Percentiles rank a stretch among this genome's conserved stretches.
phyloP scores from a whole-genome alignment of 2,329 filamentous ascomycete species.

The Ambrosiella cleistominuta region DNA sequence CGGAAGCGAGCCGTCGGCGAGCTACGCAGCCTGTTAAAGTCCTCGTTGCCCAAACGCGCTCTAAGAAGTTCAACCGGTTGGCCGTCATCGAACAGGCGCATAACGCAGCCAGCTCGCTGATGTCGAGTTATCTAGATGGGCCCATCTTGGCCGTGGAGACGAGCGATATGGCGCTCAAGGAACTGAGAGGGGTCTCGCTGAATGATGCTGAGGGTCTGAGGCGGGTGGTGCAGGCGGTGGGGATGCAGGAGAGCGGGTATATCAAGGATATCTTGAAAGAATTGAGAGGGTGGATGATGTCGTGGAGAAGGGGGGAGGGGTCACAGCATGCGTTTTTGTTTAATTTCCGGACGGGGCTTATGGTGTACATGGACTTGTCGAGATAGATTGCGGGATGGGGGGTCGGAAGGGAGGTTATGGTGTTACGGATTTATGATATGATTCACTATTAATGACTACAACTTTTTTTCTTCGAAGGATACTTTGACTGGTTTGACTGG shows the following conservation, averaged over 20 bases:
- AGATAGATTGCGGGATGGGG: not conserved
- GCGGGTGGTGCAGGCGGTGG: conserved; percentile 57
- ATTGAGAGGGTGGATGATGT: conserved; percentile 44
- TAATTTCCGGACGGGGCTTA: conserved; percentile 72
- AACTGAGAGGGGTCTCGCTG: conserved; percentile 55
- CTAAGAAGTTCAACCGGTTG: conserved; percentile 80
- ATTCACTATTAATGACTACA: too few relatives aligned
- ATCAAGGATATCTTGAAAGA: conserved; percentile 66
- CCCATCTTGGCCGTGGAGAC: conserved; percentile 81
- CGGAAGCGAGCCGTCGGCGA: conserved; percentile 17
- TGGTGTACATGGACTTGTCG: conserved; percentile 66
- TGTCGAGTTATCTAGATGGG: conserved; percentile 54
- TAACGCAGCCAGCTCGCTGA: conserved; percentile 38
- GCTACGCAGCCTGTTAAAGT: conserved; percentile 60
- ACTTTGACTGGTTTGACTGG: too few relatives aligned
- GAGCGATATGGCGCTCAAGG: conserved; percentile 62
- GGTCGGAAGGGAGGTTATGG: not conserved
- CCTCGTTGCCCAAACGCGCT: conserved; percentile 63
- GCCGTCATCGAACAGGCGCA: conserved; percentile 70
- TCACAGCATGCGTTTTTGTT: conserved; percentile 70
- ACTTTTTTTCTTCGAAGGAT: too few relatives aligned
- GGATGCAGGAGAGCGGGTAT: conserved; percentile 51
- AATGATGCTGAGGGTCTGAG: conserved; percentile 75
- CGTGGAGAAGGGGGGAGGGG: conserved; percentile 34
- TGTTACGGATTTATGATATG: not conserved